These are phyloP conservation scores for Phytophthora hybrid DNA, from an alignment of 352 stramenopile genomes.

Conservation along the genomic window DNA sequence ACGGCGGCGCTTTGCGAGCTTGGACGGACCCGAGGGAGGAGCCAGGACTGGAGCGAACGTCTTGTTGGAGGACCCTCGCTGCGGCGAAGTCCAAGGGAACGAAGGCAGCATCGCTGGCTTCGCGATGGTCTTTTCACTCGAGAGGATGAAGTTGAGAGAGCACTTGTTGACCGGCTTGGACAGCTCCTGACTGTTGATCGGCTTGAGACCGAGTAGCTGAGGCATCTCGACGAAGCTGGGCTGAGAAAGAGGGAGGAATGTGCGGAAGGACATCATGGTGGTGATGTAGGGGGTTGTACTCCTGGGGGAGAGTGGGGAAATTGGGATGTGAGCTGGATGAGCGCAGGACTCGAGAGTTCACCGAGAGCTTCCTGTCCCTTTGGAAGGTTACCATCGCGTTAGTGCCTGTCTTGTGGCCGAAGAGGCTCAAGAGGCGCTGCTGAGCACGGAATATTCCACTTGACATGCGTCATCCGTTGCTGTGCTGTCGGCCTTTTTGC, in stretches of 20 bases:
- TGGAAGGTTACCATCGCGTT: slow-evolving; percentile 26
- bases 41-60: slow-evolving; percentile 45
- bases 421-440: slow-evolving; percentile 34
- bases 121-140: slow-evolving; percentile 26
- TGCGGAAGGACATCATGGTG: slow-evolving; percentile 49
- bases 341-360: slow-evolving; percentile 28
- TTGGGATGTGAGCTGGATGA: slow-evolving; percentile 39
- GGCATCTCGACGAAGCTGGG: slow-evolving; percentile 50
- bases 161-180: slow-evolving; percentile 53
- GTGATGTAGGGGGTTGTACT: slow-evolving; percentile 43
- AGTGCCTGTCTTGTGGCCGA: slow-evolving; percentile 30
- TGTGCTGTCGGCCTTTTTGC: slow-evolving; percentile 36
- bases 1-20: slow-evolving; percentile 42
- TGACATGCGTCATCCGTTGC: slow-evolving; percentile 50
- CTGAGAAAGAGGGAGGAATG: slow-evolving; percentile 49
- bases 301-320: slow-evolving; percentile 41
- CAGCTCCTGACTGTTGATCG: slow-evolving; percentile 9
- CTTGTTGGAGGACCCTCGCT: slow-evolving; percentile 45
- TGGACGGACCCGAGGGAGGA: slow-evolving; percentile 36
- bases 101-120: slow-evolving; percentile 35
- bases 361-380: slow-evolving; percentile 40
- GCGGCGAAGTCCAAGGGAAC: slow-evolving; percentile 43
- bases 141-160: slow-evolving; percentile 66
- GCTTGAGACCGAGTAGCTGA: slow-evolving; percentile 43
- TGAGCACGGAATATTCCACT: slow-evolving; percentile 48